Evolutionary conservation across 371 early-diverging fungal species (phyloP).

Genomic region (Funneliformis caledonium): DNA sequence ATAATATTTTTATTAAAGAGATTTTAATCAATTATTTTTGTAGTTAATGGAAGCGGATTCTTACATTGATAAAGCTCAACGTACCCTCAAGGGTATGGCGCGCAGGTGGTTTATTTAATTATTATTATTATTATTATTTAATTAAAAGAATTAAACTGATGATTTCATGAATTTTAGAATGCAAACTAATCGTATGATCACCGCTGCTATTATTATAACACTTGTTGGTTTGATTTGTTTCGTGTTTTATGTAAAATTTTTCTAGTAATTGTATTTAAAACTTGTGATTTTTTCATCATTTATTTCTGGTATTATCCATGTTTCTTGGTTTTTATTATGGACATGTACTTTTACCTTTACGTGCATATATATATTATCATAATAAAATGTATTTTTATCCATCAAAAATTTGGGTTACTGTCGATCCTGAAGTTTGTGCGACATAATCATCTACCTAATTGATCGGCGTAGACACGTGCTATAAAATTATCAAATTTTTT

Average conservation of each 20-base stretch:
- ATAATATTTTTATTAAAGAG: not conserved
- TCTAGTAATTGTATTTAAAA: conserved; percentile 40
- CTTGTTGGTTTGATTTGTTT: conserved; percentile 83
- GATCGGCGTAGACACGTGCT: too few relatives aligned
- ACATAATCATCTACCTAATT: too few relatives aligned
- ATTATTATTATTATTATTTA: not conserved
- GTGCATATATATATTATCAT: too few relatives aligned
- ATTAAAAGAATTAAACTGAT: not conserved
- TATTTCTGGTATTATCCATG: too few relatives aligned
- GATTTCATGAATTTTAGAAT: conserved; percentile 59
- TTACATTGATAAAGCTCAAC: conserved; percentile 86
- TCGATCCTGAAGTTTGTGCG: too few relatives aligned
- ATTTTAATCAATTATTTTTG: not conserved
- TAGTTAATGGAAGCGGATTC: conserved; percentile 78
- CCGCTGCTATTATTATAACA: conserved; percentile 82
- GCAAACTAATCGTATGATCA: conserved; percentile 88
- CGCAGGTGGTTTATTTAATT: conserved; percentile 69
- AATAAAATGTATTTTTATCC: too few relatives aligned
- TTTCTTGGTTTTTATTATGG: too few relatives aligned
- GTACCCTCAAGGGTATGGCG: conserved; percentile 90
- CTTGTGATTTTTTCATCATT: too few relatives aligned
- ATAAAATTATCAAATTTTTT: too few relatives aligned
- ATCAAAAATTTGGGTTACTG: too few relatives aligned
- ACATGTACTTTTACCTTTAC: too few relatives aligned
- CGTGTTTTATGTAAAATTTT: conserved; percentile 78